These are phyloP conservation scores for Pachysandra terminalis DNA, from an alignment of 164 flowering plant genomes.

Conservation along the genomic window DNA sequence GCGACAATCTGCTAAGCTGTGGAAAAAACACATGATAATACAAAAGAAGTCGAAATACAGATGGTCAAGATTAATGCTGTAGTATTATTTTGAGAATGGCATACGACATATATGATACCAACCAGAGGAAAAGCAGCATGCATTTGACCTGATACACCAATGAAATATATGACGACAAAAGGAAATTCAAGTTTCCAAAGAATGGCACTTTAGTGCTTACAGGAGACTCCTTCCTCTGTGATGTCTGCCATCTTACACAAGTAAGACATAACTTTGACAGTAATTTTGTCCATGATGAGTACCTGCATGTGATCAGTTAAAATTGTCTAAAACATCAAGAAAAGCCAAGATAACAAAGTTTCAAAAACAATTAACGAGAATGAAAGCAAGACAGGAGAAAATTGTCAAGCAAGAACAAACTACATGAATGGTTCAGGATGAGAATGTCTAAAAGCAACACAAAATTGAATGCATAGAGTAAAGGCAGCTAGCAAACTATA, in stretches of 20 bases:
- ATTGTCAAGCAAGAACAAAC: background rate
- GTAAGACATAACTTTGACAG: slow-evolving; percentile 88
- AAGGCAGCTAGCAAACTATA: too few species aligned
- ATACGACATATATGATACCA: background rate
- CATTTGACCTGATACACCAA: background rate
- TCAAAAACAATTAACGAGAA: background rate
- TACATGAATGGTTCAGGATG: background rate
- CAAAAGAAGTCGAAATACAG: background rate
- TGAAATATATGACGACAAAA: background rate
- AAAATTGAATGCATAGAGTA: background rate
- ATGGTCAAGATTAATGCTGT: background rate
- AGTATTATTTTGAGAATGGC: background rate
- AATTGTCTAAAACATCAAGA: background rate
- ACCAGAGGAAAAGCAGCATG: background rate
- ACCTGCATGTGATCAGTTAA: slow-evolving; percentile 47
- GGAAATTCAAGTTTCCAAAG: background rate
- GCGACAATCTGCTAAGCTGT: background rate
- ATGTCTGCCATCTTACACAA: slow-evolving; percentile 98
- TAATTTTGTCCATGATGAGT: slow-evolving; percentile 94
- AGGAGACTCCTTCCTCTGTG: slow-evolving; percentile 91
- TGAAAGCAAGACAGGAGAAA: background rate
- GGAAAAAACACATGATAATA: background rate
- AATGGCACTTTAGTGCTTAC: slow-evolving; percentile 46
- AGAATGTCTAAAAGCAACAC: background rate
- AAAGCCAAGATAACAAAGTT: background rate